Evolutionary conservation across 2,329 filamentous ascomycete genomes (phyloP).

Genomic region (Leptographium lundbergii): DNA sequence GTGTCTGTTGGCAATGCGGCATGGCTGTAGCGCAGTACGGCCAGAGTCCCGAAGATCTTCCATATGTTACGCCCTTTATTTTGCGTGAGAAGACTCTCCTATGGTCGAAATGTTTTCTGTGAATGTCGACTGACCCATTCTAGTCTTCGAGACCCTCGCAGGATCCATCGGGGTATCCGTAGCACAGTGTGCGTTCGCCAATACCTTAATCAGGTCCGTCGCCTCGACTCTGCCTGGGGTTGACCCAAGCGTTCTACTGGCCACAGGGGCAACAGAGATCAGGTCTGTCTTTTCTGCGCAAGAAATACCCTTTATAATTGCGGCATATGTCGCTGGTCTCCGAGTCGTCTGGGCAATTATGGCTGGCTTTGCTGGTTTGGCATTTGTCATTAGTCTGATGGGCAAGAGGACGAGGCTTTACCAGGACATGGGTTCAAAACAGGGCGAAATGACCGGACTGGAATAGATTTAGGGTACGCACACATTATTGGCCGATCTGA

Average conservation of each 20-base stretch:
- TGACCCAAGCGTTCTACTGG: not conserved
- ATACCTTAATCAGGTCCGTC: slow-evolving; percentile 5
- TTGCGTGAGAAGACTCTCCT: slow-evolving; percentile 8
- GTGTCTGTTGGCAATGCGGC: slow-evolving; percentile 22
- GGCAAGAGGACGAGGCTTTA: not conserved
- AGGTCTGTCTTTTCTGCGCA: not conserved
- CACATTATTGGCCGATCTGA: no score
- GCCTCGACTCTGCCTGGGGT: not conserved
- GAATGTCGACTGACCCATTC: slow-evolving; percentile 9
- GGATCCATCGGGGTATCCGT: slow-evolving; percentile 28
- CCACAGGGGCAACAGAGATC: not conserved
- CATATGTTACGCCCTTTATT: slow-evolving; percentile 25
- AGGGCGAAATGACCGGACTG: no score
- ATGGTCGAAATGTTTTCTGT: slow-evolving; percentile 18
- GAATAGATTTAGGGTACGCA: no score
- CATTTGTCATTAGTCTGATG: not conserved
- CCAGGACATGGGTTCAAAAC: not conserved
- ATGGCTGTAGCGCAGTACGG: slow-evolving; percentile 36
- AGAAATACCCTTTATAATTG: not conserved
- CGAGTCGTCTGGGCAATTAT: not conserved
- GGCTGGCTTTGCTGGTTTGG: not conserved
- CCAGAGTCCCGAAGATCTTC: slow-evolving; percentile 23
- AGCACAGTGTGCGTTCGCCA: slow-evolving; percentile 5
- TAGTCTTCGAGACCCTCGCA: slow-evolving; percentile 51
- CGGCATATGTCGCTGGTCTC: not conserved